phyloP scores from a whole-genome alignment of 306 rosid species.

The Ammopiptanthus mongolicus region DNA sequence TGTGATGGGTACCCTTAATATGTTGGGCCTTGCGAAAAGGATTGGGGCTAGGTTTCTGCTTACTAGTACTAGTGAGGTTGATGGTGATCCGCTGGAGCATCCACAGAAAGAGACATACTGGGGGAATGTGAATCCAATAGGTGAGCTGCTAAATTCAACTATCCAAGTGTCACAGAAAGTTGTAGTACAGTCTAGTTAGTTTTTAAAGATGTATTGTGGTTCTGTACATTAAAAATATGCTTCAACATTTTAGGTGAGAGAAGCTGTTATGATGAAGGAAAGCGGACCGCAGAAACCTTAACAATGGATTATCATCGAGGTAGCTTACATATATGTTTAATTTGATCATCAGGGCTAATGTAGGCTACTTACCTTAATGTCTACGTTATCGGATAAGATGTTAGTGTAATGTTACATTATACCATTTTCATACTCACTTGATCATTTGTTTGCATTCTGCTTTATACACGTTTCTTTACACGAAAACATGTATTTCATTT shows the following conservation, averaged over 20 bases:
- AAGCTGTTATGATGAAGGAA: constrained; percentile 98
- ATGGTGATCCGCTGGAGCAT: constrained; percentile 96
- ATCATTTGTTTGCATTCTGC: neutral
- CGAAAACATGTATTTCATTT: neutral
- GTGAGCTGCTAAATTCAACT: constrained; percentile 34
- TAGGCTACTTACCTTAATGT: neutral
- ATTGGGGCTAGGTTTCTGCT: constrained; percentile 92
- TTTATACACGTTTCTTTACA: neutral
- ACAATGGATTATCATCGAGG: constrained; percentile 98
- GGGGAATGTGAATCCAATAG: constrained; percentile 99
- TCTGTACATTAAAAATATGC: neutral
- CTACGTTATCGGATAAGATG: neutral
- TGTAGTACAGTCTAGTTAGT: neutral
- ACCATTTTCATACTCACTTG: neutral
- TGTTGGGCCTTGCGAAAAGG: constrained; percentile 95
- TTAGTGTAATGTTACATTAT: neutral
- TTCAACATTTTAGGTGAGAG: constrained; percentile 64
- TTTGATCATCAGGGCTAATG: neutral
- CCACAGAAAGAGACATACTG: constrained; percentile 97
- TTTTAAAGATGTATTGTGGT: neutral
- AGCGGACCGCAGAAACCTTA: constrained; percentile 91
- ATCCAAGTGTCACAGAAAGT: neutral
- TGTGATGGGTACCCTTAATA: constrained; percentile 96
- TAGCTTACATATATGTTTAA: constrained; percentile 16
- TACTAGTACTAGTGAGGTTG: constrained; percentile 95